Evolutionary conservation across 2,329 filamentous ascomycete genomes (phyloP).

Genomic region (Pyrenophora graminea): DNA sequence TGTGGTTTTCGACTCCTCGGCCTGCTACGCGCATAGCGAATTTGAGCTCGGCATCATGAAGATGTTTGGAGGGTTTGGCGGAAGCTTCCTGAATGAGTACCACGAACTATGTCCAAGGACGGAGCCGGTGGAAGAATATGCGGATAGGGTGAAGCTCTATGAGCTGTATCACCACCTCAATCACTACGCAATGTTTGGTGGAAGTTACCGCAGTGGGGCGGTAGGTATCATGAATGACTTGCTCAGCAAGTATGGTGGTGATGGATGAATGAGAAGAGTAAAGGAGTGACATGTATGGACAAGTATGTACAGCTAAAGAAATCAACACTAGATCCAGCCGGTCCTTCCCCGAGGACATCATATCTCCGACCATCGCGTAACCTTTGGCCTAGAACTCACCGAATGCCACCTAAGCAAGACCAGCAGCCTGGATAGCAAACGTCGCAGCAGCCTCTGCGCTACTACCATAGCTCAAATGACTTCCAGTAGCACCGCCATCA

Average conservation of each 20-base stretch:
- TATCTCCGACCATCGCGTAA: background rate
- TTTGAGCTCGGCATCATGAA: slow-evolving; percentile 93
- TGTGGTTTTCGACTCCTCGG: slow-evolving; percentile 80
- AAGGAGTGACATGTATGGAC: slow-evolving; percentile 2
- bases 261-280: background rate
- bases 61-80: slow-evolving; percentile 90
- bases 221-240: slow-evolving; percentile 78
- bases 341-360: background rate
- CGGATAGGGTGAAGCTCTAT: slow-evolving; percentile 80
- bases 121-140: slow-evolving; percentile 80
- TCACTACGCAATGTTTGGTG: slow-evolving; percentile 83
- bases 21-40: slow-evolving; percentile 84
- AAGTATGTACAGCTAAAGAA: slow-evolving; percentile 11
- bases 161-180: slow-evolving; percentile 92
- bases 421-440: slow-evolving; percentile 32
- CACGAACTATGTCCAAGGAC: slow-evolving; percentile 74
- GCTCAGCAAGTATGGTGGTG: slow-evolving; percentile 67
- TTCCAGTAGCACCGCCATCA: slow-evolving; percentile 30
- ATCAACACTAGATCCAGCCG: background rate
- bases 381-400: background rate
- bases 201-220: slow-evolving; percentile 75
- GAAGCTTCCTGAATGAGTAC: slow-evolving; percentile 76
- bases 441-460: slow-evolving; percentile 33
- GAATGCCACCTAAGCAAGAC: slow-evolving; percentile 16
- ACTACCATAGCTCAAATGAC: slow-evolving; percentile 38